Evolutionary conservation across 2,329 filamentous ascomycete species (phyloP), one percentile per base, ranked within the genome.

Genomic region (Monosporascus ibericus): DNA sequence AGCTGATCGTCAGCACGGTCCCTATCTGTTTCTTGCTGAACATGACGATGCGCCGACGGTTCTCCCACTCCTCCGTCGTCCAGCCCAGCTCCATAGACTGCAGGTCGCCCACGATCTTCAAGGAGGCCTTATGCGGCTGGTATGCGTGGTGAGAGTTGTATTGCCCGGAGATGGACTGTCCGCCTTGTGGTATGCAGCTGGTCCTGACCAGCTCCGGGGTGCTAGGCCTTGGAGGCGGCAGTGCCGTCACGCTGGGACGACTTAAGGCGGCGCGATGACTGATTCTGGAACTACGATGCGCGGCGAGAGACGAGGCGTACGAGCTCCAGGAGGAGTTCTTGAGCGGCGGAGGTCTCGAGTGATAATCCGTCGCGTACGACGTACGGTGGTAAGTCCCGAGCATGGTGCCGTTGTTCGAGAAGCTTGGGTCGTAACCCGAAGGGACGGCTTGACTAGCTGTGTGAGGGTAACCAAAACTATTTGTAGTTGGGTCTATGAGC

Each of bases 41-140:
- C 62, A 92, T 83, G 18, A 99, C 92, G 38, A 99, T 85, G 37
- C 94, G 83, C 47, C 94, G 80, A 63, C 88, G 87, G 50, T 84
- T 84, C 38, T 86, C 81, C 72, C 84, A 85, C 69, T 99, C 94
- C 57, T 95, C 90, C 27, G 79, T 72, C 1, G 83, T 86, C 94
- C 94, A 99, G 56, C 85, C 81, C 56, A 87, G 81, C 0, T 85
- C 84, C 92, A 97, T 96, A 7, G 78, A 75, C 49, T 91, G 85
- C 47, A 99, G 79, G 63, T 96, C 89, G 20, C 92, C 92, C 50
- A 87, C 82, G 54, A 97, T 87, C 64, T 94, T 90, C 30, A 97
- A 75, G 18, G 87, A 76, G 0, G 92, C 94, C 73, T 96, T 96
- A 65, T 84, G 82, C 17, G 90, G 86, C n/a, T n/a, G n/a, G 65